These are phyloP conservation scores for Aphanocladium album DNA, from an alignment of 2,329 filamentous ascomycete genomes.

Conservation along the genomic window DNA sequence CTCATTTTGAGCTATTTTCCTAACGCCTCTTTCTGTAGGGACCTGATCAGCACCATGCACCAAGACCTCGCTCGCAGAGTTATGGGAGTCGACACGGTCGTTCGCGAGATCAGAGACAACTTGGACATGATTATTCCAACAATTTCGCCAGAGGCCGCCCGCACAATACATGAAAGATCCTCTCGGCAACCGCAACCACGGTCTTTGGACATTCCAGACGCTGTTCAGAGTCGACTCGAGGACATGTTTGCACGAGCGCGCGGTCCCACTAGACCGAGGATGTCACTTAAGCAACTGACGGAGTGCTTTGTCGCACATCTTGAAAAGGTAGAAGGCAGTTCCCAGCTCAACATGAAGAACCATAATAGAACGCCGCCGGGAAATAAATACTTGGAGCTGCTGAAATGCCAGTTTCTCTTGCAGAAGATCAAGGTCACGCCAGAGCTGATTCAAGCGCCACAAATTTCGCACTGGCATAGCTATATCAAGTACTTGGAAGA, in stretches of 20 bases:
- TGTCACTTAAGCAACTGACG: slow-evolving; percentile 16
- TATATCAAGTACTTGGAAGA: slow-evolving; percentile 20
- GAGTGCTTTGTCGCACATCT: slow-evolving; percentile 19
- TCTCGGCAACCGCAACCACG: slow-evolving; percentile 16
- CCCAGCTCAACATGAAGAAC: slow-evolving; percentile 16
- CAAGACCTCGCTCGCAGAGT: slow-evolving; percentile 19
- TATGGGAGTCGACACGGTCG: slow-evolving; percentile 18
- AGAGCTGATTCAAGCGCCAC: neutral
- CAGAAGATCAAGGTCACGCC: neutral
- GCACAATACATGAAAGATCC: slow-evolving; percentile 14
- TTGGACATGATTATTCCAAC: neutral
- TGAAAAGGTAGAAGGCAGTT: slow-evolving; percentile 15
- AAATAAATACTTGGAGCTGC: slow-evolving; percentile 18
- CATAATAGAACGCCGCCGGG: slow-evolving; percentile 3
- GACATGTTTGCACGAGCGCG: neutral
- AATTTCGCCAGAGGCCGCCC: slow-evolving; percentile 21
- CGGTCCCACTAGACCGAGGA: neutral
- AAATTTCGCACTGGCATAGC: slow-evolving; percentile 22
- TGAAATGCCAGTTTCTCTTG: slow-evolving; percentile 21
- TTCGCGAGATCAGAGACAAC: slow-evolving; percentile 21
- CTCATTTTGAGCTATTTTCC: slow-evolving; percentile 14
- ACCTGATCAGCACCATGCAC: slow-evolving; percentile 19
- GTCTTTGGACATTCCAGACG: neutral
- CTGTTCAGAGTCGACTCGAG: neutral
- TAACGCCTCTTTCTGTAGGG: slow-evolving; percentile 9